Evolutionary conservation across 495 filamentous ascomycete species (phyloP), one percentile per base, ranked within the genome.

Genomic region (Jackrogersella minutella): DNA sequence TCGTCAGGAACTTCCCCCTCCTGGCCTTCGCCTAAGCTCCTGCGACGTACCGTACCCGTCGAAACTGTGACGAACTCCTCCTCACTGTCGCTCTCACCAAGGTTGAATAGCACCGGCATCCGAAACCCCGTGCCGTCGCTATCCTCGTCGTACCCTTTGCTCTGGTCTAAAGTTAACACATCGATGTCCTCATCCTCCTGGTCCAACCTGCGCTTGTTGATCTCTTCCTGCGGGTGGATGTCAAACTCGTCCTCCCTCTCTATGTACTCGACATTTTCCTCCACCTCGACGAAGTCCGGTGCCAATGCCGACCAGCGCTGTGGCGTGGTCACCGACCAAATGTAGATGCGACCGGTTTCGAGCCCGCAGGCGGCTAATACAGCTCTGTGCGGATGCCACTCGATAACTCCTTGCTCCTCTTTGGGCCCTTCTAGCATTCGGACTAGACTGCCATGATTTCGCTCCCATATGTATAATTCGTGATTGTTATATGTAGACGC

Each of bases 401-500:
- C 95, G 0, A 97, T 91, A 5, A 93, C 88, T 17, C 93, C 93
- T 30, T 97, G 86, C 74, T 99, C 95, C 76, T 99, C 95, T 61
- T 93, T 93, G 7, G 94, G 91, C 0, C 93, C 93, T 74, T 99
- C 95, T 14, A 98, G 81, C 79, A 99, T 98, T 76, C 96, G 94
- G 46, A 96, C 93, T 16, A 99, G 79, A 64, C 91, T 94, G n/a
- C 94, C 95, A 72, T 93, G 89, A 50, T 87, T 89, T 47, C 95
- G 87, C 78, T 99, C 95, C 95, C 95, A 99, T 43, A 99, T 92
- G 77, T 98, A 98, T 62, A 99, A 90, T 73, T 98, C 94, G 56
- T 97, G 92, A 73, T 97, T 98, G 82, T 97, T 97, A 75, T 90
- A 96, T 1, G 95, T 97, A 21, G 91, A 93, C 14, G 96, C 96